Conservation (phyloP, 192 early-diverging fungal genomes). For the Coemansia sp. region DNA sequence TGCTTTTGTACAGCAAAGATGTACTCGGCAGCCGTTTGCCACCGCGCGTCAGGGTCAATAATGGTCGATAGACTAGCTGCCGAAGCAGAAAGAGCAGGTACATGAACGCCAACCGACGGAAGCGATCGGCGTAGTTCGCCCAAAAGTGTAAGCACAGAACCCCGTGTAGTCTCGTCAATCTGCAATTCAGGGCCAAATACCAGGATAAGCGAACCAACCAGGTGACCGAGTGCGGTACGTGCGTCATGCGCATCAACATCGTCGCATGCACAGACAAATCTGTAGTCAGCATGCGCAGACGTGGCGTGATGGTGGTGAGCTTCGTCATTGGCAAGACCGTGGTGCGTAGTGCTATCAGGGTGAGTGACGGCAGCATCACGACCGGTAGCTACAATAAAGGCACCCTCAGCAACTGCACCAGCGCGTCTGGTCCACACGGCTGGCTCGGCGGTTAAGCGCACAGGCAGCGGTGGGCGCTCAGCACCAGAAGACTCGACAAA, state of each 20-base stretch:
- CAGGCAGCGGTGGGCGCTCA: slow-evolving; percentile 19
- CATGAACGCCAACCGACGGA: slow-evolving; percentile 10
- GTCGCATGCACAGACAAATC: slow-evolving; percentile 53
- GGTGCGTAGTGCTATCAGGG: slow-evolving; percentile 43
- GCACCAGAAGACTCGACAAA: slow-evolving; percentile 1
- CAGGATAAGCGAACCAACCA: slow-evolving; percentile 86
- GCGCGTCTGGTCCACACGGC: neutral
- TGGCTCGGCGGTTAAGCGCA: slow-evolving; percentile 2
- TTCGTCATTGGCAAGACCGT: slow-evolving; percentile 25
- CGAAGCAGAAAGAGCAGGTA: neutral
- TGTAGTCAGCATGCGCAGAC: slow-evolving; percentile 8
- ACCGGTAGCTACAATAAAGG: slow-evolving; percentile 62
- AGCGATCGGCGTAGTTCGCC: slow-evolving; percentile 75
- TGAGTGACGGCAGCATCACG: slow-evolving; percentile 59
- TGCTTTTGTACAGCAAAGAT: slow-evolving; percentile 38
- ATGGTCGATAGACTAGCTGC: slow-evolving; percentile 5
- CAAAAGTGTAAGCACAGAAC: slow-evolving; percentile 75
- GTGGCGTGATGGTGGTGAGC: neutral
- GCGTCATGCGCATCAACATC: slow-evolving; percentile 56
- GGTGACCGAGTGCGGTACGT: slow-evolving; percentile 68
- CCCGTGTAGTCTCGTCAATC: slow-evolving; percentile 65
- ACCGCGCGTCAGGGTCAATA: slow-evolving; percentile 38
- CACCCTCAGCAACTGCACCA: slow-evolving; percentile 42
- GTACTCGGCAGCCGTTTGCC: slow-evolving; percentile 31
- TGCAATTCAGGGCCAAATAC: slow-evolving; percentile 92